Conservation (phyloP, 2,329 filamentous ascomycete genomes). For the Lecanicillium sp. region DNA sequence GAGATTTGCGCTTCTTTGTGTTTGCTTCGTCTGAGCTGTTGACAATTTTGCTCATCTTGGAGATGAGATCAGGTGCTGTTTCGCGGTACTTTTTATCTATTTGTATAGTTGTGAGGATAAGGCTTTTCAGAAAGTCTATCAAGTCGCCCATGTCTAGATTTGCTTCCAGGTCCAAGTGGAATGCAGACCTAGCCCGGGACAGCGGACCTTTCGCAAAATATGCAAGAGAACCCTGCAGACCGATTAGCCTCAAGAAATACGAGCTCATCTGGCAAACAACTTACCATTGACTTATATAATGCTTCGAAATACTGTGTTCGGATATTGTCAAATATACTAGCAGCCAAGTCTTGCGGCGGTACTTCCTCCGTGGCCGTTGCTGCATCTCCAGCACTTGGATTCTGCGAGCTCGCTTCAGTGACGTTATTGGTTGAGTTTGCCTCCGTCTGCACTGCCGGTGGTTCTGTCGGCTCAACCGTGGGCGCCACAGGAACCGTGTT, state of each 20-base stretch:
- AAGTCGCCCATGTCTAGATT: slow-evolving; percentile 55
- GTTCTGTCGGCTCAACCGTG: not conserved
- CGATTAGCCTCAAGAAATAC: slow-evolving; percentile 17
- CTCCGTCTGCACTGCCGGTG: not conserved
- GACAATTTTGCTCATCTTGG: slow-evolving; percentile 44
- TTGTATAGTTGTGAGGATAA: slow-evolving; percentile 57
- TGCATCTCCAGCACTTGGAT: too few species aligned
- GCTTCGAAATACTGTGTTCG: slow-evolving; percentile 50
- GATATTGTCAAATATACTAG: slow-evolving; percentile 49
- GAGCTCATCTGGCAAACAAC: slow-evolving; percentile 19
- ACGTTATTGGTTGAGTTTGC: too few species aligned
- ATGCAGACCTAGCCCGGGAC: slow-evolving; percentile 64
- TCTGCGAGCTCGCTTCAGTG: too few species aligned
- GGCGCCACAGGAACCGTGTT: not conserved
- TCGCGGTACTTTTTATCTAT: slow-evolving; percentile 78
- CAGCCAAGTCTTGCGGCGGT: slow-evolving; percentile 31
- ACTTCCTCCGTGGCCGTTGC: too few species aligned
- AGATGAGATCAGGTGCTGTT: slow-evolving; percentile 54
- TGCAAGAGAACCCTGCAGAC: slow-evolving; percentile 58
- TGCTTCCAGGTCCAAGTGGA: slow-evolving; percentile 53
- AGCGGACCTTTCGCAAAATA: slow-evolving; percentile 80
- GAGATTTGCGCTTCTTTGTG: slow-evolving; percentile 44
- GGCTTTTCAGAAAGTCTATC: slow-evolving; percentile 57
- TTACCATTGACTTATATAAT: slow-evolving; percentile 55
- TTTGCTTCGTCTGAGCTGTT: slow-evolving; percentile 44